Evolutionary conservation across 208 protist species (phyloP).

Genomic region (Herpetomonas samuelpessoai): DNA sequence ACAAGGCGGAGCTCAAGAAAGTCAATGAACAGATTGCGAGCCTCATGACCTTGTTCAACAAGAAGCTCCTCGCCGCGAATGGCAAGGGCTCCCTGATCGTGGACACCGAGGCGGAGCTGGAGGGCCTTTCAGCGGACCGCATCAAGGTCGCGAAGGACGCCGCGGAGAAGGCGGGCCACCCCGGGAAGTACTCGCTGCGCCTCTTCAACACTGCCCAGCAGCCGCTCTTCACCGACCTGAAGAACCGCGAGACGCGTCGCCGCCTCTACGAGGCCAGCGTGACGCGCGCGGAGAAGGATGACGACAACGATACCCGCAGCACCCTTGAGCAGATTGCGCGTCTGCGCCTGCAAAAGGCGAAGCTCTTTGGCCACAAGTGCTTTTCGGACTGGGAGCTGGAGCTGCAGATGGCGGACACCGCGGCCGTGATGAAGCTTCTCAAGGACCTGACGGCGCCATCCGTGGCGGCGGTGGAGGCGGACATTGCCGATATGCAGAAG

Average conservation of each 20-base stretch:
- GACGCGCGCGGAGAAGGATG: slow-evolving; percentile 14
- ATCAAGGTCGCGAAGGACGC: slow-evolving; percentile 25
- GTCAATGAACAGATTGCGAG: slow-evolving; percentile 42
- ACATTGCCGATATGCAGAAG: slow-evolving; percentile 27
- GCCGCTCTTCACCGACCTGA: slow-evolving; percentile 32
- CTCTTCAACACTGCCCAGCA: slow-evolving; percentile 60
- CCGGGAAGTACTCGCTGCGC: slow-evolving; percentile 41
- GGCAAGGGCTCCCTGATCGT: slow-evolving; percentile 29
- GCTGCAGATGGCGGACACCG: slow-evolving; percentile 41
- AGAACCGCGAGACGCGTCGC: slow-evolving; percentile 33
- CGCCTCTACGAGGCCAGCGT: slow-evolving; percentile 39
- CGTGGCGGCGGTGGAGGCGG: slow-evolving; percentile 18
- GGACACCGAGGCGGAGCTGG: slow-evolving; percentile 32
- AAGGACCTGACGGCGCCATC: slow-evolving; percentile 17
- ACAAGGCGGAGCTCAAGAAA: slow-evolving; percentile 34
- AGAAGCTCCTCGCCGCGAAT: slow-evolving; percentile 31
- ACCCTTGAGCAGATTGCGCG: slow-evolving; percentile 26
- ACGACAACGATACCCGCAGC: slow-evolving; percentile 27
- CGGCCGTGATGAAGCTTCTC: slow-evolving; percentile 26
- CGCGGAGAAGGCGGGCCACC: slow-evolving; percentile 24
- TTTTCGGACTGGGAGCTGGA: slow-evolving; percentile 49
- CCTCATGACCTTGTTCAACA: slow-evolving; percentile 29
- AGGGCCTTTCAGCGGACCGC: slow-evolving; percentile 34
- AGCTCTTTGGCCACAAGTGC: slow-evolving; percentile 40
- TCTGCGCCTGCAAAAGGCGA: slow-evolving; percentile 40